Evolutionary conservation across 1,139 yeast species (phyloP).

Genomic region (Ogataea hybrid): DNA sequence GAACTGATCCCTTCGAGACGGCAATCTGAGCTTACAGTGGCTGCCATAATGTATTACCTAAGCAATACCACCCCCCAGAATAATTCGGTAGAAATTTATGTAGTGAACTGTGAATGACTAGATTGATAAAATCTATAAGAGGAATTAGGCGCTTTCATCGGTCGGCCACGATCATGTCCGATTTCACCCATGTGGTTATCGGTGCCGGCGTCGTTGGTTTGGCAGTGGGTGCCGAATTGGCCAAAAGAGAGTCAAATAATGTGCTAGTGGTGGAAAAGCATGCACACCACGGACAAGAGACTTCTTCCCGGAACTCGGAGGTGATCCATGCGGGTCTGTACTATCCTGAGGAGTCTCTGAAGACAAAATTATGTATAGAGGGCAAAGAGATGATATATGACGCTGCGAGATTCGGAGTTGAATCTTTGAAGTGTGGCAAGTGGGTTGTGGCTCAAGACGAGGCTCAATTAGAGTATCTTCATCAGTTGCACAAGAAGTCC

Average conservation of each 20-base stretch:
- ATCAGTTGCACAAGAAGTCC: conserved; percentile 46
- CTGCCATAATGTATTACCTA: no score
- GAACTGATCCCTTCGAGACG: no score
- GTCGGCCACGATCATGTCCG: background rate
- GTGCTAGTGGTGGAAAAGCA: conserved; percentile 74
- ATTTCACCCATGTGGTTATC: conserved; percentile 63
- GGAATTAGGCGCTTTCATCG: conserved; percentile 1
- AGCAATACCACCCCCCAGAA: no score
- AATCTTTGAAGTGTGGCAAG: conserved; percentile 68
- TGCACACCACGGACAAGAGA: conserved; percentile 65
- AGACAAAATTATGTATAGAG: conserved; percentile 65
- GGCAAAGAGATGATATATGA: conserved; percentile 73
- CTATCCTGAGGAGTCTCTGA: conserved; percentile 66
- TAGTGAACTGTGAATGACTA: background rate
- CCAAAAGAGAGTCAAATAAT: conserved; percentile 43
- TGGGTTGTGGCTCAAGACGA: conserved; percentile 86
- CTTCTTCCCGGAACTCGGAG: conserved; percentile 85
- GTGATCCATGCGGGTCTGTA: conserved; percentile 92
- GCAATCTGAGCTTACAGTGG: no score
- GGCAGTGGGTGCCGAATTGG: conserved; percentile 72
- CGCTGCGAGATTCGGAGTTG: conserved; percentile 50
- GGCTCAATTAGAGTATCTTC: conserved; percentile 56
- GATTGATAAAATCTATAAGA: background rate
- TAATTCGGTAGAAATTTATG: no score
- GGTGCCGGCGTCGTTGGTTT: conserved; percentile 92